Evolutionary conservation across 306 rosid genomes (phyloP).

Genomic region (Quercus wislizeni): DNA sequence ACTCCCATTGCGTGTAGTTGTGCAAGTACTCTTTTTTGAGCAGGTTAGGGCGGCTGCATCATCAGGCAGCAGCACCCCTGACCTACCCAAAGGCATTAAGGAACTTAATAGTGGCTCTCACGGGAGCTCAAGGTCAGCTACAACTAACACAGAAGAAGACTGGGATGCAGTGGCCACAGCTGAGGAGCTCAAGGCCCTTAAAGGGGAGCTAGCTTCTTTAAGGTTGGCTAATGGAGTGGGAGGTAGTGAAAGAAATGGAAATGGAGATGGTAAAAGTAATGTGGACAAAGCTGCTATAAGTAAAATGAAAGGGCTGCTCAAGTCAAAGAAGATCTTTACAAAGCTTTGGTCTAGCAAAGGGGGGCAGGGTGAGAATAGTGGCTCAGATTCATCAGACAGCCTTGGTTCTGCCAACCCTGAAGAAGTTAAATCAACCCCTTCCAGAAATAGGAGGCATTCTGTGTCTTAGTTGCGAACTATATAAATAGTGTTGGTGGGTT

Average conservation of each 20-base stretch:
- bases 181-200: constrained; percentile 83
- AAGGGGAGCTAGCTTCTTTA: constrained; percentile 81
- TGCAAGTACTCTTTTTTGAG: constrained; percentile 94
- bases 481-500: constrained; percentile 12
- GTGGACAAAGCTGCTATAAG: constrained; percentile 69
- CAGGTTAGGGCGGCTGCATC: constrained; percentile 74
- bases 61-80: constrained; percentile 95
- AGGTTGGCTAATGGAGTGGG: constrained; percentile 59
- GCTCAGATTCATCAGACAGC: constrained; percentile 89
- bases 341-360: constrained; percentile 88
- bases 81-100: constrained; percentile 67
- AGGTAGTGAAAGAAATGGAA: constrained; percentile 51
- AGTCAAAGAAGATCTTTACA: constrained; percentile 74
- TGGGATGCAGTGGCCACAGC: constrained; percentile 66
- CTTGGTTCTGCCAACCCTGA: constrained; percentile 81
- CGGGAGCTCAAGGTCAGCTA: constrained; percentile 84
- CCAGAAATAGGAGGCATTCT: constrained; percentile 89
- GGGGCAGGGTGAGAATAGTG: constrained; percentile 77
- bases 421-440: constrained; percentile 86
- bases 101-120: constrained; percentile 66
- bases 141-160: constrained; percentile 80
- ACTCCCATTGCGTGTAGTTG: constrained; percentile 86
- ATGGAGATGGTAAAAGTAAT: constrained; percentile 48
- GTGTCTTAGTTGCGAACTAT: constrained; percentile 61
- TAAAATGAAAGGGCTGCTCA: constrained; percentile 78